These are phyloP conservation scores for Kodamaea leandrae DNA, from an alignment of 805 yeast species.

Conservation along the genomic window DNA sequence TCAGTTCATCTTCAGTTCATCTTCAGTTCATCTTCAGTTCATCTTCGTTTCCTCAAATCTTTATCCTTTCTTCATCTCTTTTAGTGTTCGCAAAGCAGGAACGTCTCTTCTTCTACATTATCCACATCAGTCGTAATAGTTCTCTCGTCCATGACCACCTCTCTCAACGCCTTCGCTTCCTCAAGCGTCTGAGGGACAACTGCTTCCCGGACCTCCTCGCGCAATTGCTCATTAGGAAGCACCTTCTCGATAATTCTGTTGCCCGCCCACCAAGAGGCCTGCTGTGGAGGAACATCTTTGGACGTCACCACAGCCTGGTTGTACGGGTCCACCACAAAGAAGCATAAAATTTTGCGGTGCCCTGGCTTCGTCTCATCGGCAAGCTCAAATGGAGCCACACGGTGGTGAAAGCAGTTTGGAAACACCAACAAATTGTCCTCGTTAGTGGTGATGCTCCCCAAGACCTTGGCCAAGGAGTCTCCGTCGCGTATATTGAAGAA, in stretches of 20 bases:
- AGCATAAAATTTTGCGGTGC: slow-evolving; percentile 38
- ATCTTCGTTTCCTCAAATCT: too few species aligned
- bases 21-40: too few species aligned
- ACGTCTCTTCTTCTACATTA: background rate
- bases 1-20: too few species aligned
- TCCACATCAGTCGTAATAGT: background rate
- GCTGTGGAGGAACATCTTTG: slow-evolving; percentile 38
- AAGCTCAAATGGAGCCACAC: slow-evolving; percentile 38
- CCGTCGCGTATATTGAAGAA: slow-evolving; percentile 32
- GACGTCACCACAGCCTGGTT: slow-evolving; percentile 27
- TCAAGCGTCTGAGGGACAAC: slow-evolving; percentile 18
- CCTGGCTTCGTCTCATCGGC: slow-evolving; percentile 35
- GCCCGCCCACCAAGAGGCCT: slow-evolving; percentile 29
- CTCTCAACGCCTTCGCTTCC: slow-evolving; percentile 26
- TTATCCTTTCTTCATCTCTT: too few species aligned
- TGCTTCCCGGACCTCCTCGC: slow-evolving; percentile 7
- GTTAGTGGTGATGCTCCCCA: slow-evolving; percentile 26
- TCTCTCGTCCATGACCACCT: slow-evolving; percentile 34
- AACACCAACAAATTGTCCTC: slow-evolving; percentile 33
- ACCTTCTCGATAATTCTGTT: slow-evolving; percentile 13
- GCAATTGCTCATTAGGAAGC: slow-evolving; percentile 8
- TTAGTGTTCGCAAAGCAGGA: slow-evolving; percentile 8
- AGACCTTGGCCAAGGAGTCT: slow-evolving; percentile 19
- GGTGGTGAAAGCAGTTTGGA: slow-evolving; percentile 40
- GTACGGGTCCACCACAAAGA: slow-evolving; percentile 38